These are phyloP conservation scores for Colletotrichum horii DNA, from an alignment of 2,329 filamentous ascomycete species.

Conservation along the genomic window DNA sequence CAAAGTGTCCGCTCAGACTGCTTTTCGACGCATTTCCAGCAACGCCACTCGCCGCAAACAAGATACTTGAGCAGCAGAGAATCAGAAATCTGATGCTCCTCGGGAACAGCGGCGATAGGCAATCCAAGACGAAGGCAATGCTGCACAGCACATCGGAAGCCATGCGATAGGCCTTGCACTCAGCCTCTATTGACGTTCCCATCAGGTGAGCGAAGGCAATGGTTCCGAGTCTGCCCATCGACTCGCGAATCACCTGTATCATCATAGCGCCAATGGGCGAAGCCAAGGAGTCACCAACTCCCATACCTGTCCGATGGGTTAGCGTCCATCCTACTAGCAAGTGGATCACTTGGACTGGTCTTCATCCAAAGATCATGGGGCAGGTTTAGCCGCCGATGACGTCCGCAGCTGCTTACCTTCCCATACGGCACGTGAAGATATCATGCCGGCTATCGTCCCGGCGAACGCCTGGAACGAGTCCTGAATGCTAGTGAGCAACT, in stretches of 20 bases:
- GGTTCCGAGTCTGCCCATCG: slow-evolving; percentile 13
- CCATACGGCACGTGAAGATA: slow-evolving; percentile 19
- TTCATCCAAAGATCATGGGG: neutral
- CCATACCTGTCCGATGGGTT: neutral
- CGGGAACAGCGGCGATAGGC: slow-evolving; percentile 5
- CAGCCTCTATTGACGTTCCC: slow-evolving; percentile 16
- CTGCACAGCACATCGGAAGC: slow-evolving; percentile 1
- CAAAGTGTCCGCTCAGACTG: slow-evolving; percentile 17
- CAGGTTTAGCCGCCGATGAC: neutral
- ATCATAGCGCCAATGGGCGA: slow-evolving; percentile 15
- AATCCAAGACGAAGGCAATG: slow-evolving; percentile 12
- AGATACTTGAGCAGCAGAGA: slow-evolving; percentile 6
- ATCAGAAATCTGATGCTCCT: neutral
- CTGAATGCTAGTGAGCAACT: neutral
- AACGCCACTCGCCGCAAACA: slow-evolving; percentile 7
- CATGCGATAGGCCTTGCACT: slow-evolving; percentile 15
- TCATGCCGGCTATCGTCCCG: slow-evolving; percentile 18
- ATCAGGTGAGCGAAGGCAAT: slow-evolving; percentile 16
- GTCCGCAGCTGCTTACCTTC: neutral
- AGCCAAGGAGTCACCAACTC: slow-evolving; percentile 15
- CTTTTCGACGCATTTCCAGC: slow-evolving; percentile 18
- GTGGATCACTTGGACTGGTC: neutral
- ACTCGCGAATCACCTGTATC: slow-evolving; percentile 16
- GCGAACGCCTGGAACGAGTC: slow-evolving; percentile 19
- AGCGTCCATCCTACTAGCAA: neutral